Conservation (phyloP, 2,329 filamentous ascomycete species). For the Curvularia spicifera region DNA sequence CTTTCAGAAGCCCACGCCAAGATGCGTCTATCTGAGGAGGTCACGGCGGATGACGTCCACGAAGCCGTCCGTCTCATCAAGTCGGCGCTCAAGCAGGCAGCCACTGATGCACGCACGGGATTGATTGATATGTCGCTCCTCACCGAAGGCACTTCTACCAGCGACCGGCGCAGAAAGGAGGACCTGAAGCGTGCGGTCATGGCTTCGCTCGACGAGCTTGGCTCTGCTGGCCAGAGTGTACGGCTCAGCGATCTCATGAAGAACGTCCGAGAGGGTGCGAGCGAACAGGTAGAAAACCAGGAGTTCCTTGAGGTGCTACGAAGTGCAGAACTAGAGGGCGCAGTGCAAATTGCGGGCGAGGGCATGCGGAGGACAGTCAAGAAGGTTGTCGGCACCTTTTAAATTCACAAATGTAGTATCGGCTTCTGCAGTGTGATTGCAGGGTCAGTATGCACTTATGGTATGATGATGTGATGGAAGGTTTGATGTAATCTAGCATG, state of each 20-base stretch:
- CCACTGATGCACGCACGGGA: constrained; percentile 89
- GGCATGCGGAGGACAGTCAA: constrained; percentile 82
- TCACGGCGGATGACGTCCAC: constrained; percentile 81
- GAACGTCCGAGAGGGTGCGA: constrained; percentile 66
- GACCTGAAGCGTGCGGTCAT: constrained; percentile 85
- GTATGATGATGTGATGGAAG: constrained; percentile 3
- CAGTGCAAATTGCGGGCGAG: constrained; percentile 80
- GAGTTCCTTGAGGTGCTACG: constrained; percentile 87
- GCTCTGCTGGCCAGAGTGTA: constrained; percentile 65
- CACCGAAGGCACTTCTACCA: constrained; percentile 89
- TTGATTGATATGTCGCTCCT: constrained; percentile 96
- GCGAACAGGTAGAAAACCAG: constrained; percentile 69
- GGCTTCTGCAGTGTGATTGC: constrained; percentile 1
- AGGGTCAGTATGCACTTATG: not conserved
- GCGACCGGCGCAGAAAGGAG: constrained; percentile 80
- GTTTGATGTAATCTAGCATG: not conserved
- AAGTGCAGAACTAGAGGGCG: constrained; percentile 81
- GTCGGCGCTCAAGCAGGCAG: constrained; percentile 91
- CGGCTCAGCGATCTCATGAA: constrained; percentile 80
- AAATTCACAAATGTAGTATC: constrained; percentile 1
- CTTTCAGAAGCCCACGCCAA: constrained; percentile 95
- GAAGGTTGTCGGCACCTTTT: constrained; percentile 61
- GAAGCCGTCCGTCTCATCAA: constrained; percentile 95
- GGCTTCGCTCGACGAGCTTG: constrained; percentile 77
- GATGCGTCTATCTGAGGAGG: constrained; percentile 82